These are phyloP conservation scores for Xylaria sp. DNA, from an alignment of 2,329 filamentous ascomycete genomes.

Conservation along the genomic window DNA sequence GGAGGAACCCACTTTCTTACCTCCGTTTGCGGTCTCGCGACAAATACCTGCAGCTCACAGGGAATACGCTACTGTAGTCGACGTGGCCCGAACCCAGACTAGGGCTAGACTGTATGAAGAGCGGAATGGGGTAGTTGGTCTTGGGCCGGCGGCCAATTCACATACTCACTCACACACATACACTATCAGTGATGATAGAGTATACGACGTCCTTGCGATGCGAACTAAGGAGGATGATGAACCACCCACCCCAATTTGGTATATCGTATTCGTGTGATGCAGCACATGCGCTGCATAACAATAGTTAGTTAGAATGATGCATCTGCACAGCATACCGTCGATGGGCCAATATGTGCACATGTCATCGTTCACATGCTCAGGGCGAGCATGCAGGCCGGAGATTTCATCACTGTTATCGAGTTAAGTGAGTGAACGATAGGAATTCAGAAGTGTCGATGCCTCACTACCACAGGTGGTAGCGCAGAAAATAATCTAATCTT, in stretches of 20 bases:
- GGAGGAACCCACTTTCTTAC: constrained; percentile 36
- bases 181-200: constrained; percentile 7
- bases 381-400: constrained; percentile 27
- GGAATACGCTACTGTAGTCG: constrained; percentile 27
- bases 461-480: neutral
- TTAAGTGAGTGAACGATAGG: neutral
- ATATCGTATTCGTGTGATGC: constrained; percentile 28
- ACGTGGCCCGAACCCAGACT: constrained; percentile 32
- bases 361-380: constrained; percentile 16
- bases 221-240: constrained; percentile 15
- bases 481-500: constrained; percentile 14
- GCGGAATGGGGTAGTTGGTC: constrained; percentile 10
- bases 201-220: constrained; percentile 14
- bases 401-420: constrained; percentile 20
- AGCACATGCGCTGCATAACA: neutral
- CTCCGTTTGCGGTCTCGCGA: constrained; percentile 34
- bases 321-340: constrained; percentile 15
- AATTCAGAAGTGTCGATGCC: constrained; percentile 6
- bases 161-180: neutral
- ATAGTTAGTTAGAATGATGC: constrained; percentile 17
- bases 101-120: constrained; percentile 8
- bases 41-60: constrained; percentile 34
- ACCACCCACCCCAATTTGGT: constrained; percentile 17
- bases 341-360: constrained; percentile 12
- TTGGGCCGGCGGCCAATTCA: neutral